Evolutionary conservation across 2,329 filamentous ascomycete genomes (phyloP).

Genomic region (Emmonsia crescens): DNA sequence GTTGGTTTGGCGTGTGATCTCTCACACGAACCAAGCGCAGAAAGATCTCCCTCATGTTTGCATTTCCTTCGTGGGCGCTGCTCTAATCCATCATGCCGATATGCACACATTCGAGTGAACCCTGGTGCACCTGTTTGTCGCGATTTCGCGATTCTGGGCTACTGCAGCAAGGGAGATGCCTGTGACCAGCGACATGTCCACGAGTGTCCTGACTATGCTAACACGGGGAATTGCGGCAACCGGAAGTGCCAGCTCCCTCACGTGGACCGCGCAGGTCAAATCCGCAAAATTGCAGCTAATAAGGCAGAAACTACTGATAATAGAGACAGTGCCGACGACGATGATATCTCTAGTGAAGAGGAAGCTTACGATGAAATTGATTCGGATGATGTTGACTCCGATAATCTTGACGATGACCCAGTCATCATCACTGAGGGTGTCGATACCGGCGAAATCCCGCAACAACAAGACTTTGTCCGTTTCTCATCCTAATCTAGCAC

Average conservation of each 20-base stretch:
- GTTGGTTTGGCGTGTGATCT: slow-evolving; percentile 75
- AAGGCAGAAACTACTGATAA: slow-evolving; percentile 22
- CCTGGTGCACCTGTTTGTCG: slow-evolving; percentile 71
- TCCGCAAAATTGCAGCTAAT: slow-evolving; percentile 47
- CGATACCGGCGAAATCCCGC: slow-evolving; percentile 37
- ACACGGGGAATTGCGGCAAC: slow-evolving; percentile 71
- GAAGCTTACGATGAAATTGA: slow-evolving; percentile 53
- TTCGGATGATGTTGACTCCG: slow-evolving; percentile 71
- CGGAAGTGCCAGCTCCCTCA: slow-evolving; percentile 78
- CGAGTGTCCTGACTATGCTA: slow-evolving; percentile 93
- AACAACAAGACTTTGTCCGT: slow-evolving; percentile 44
- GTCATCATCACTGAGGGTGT: slow-evolving; percentile 26
- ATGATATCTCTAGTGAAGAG: slow-evolving; percentile 69
- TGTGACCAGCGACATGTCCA: slow-evolving; percentile 79
- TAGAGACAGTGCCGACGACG: slow-evolving; percentile 27
- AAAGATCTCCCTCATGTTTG: slow-evolving; percentile 78
- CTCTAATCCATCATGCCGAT: slow-evolving; percentile 74
- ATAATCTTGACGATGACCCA: slow-evolving; percentile 39
- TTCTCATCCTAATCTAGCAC: slow-evolving; percentile 24
- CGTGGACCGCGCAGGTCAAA: slow-evolving; percentile 75
- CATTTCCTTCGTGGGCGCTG: slow-evolving; percentile 87
- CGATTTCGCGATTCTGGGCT: slow-evolving; percentile 74
- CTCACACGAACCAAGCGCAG: slow-evolving; percentile 72
- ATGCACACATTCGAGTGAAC: slow-evolving; percentile 71
- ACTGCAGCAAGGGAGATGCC: slow-evolving; percentile 68